Conservation (phyloP, 305 asterid genomes). For the Fraxinus albicans region DNA sequence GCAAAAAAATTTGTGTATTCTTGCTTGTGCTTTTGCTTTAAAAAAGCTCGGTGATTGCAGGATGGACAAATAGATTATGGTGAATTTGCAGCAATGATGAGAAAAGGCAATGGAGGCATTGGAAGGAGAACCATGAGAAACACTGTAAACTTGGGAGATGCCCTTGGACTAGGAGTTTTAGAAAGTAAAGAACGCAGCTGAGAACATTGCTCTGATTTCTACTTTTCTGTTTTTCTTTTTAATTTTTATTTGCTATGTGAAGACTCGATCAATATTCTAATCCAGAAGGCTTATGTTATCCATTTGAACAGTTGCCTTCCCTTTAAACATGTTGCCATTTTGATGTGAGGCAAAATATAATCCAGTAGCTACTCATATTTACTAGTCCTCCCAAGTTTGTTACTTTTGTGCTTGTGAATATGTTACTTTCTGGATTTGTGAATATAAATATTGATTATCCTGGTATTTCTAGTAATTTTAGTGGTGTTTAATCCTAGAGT, state of each 20-base stretch:
- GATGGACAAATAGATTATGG: slow-evolving; percentile 63
- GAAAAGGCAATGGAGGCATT: slow-evolving; percentile 55
- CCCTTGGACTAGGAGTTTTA: slow-evolving; percentile 37
- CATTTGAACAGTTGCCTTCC: neutral
- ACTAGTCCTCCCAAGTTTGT: neutral
- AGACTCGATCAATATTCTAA: slow-evolving; percentile 7
- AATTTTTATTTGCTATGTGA: slow-evolving; percentile 6
- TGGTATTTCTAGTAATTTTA: neutral
- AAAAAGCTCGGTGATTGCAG: slow-evolving; percentile 25
- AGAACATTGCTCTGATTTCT: neutral
- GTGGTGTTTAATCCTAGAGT: neutral
- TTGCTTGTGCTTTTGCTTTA: neutral
- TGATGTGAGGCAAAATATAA: slow-evolving; percentile 6
- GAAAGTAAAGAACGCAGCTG: slow-evolving; percentile 18
- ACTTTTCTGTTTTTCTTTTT: neutral
- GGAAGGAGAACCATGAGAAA: slow-evolving; percentile 60
- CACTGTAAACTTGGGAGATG: slow-evolving; percentile 30
- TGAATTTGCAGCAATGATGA: slow-evolving; percentile 64
- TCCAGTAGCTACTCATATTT: slow-evolving; percentile 1
- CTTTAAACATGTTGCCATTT: slow-evolving; percentile 5
- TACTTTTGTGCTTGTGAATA: neutral
- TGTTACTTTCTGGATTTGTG: neutral
- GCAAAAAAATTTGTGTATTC: neutral
- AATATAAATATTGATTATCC: neutral
- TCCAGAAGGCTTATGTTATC: slow-evolving; percentile 1